Evolutionary conservation across 176 grass and related monocot species (phyloP).

Genomic region (Carex littledalei): DNA sequence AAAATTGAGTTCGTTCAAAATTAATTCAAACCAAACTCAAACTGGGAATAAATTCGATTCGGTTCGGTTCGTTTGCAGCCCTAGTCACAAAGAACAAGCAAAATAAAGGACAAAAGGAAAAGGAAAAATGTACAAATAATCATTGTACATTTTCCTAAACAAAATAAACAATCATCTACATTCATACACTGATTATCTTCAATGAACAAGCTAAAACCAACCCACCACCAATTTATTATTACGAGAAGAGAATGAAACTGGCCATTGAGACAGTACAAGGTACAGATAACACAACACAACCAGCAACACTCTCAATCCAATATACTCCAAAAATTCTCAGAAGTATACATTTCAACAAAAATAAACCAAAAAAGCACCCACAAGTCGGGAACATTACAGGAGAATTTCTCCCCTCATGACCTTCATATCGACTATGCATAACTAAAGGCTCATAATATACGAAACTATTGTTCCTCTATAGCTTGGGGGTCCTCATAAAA

Average conservation of each 20-base stretch:
- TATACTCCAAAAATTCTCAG: conserved; percentile 11
- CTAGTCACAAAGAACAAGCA: not conserved
- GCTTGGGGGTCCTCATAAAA: conserved; percentile 6
- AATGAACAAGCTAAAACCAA: conserved; percentile 12
- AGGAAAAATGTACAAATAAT: not conserved
- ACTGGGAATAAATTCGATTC: too few relatives aligned
- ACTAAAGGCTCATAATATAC: not conserved
- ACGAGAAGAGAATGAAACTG: conserved; percentile 18
- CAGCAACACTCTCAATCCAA: conserved; percentile 26
- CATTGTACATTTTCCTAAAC: not conserved
- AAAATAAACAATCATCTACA: conserved; percentile 11
- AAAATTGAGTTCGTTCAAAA: too few relatives aligned
- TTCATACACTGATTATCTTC: not conserved
- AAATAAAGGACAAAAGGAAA: not conserved
- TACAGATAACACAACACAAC: conserved; percentile 16
- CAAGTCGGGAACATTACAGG: conserved; percentile 6
- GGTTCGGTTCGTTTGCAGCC: too few relatives aligned
- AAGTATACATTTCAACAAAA: conserved; percentile 15
- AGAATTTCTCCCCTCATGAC: not conserved
- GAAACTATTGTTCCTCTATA: not conserved
- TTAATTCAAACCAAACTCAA: too few relatives aligned
- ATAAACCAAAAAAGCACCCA: not conserved
- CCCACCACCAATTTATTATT: conserved; percentile 13
- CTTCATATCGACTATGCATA: conserved; percentile 8
- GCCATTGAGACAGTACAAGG: not conserved